Base-by-base conservation (phyloP, 495 filamentous ascomycete species). In the Lasiosphaeria ovina region DNA sequence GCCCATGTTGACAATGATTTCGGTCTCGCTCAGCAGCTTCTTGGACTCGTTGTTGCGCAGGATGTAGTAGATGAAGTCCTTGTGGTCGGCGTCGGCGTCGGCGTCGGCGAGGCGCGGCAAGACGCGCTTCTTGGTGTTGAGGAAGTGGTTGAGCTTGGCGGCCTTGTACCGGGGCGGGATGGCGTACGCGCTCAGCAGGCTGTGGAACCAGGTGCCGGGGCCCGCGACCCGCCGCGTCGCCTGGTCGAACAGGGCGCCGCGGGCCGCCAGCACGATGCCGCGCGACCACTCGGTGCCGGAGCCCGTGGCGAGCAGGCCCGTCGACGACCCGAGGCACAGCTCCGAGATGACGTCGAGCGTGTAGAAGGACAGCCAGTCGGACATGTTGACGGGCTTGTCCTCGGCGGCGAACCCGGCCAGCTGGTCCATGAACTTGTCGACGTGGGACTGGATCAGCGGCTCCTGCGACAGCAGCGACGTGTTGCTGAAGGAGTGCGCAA, bases 271-370 rank as follows among this genome's bases (percentile, higher is more conserved):
- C 53, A 58, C 42, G 45, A 69, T 49, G 47, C 45, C 42, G 11
- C 10, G 55, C n/a, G 60, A 66, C 68, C 68, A 71, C 32, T 73
- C 48, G 71, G 59, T 56, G 10, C 33, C 60, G 14, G 51, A 34
- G 32, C 59, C 63, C 4, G 42, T 38, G 42, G 79, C 73, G 38
- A 90, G 70, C 79, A 84, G 84, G 6, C 77, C 72, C 66, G 86
- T 86, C 35, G 79, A 71, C 57, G 84, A 82, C 3, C 78, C 81
- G 64, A 88, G 87, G 17, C 76, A 75, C 2, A 88, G 61, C 16
- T 85, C 79, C 11, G 83, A 83, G 77, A 88, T 86, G 16, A 86
- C 76, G 66, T 88, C 85, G 62, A 85, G 86, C 6, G 76, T 77
- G 14, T 77, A 62, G 62, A 77, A 85, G 45, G 77, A 81, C 17